Base-by-base conservation (phyloP, 305 asterid species). In the Fraxinus velutina region DNA sequence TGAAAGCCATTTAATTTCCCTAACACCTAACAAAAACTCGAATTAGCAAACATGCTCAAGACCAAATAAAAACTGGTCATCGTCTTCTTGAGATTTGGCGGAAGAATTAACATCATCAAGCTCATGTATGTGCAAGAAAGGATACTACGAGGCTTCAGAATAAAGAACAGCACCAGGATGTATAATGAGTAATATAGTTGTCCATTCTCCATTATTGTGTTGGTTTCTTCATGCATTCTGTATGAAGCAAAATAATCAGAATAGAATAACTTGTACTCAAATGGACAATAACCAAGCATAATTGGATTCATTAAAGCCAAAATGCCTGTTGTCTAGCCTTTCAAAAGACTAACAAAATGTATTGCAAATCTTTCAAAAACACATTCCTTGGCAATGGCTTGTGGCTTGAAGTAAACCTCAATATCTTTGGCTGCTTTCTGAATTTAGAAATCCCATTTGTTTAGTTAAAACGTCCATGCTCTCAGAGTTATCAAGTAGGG, bases 401-500 rank as follows among this genome's bases (percentile, higher is more conserved):
- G 57, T 47, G 57, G 57, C 79, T 79, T 34, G 6, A 22, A 62
- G 36, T 33, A 60, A 12, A 57, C 75, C 47, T 32, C 68, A 83
- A 42, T 68, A 71, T 29, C 80, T 50, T 57, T 55, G 60, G 78
- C 83, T 72, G 57, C 68, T 78, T 33, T 84, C 84, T 68, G 90
- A 89, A 84, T 83, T 83, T 17, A 89, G 83, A 84, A 57, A 85
- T 64, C 82, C 92, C 87, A 91, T 66, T 82, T 87, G 80, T 72
- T 84, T 84, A 74, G 92, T 83, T 78, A 88, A 81, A 84, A 77
- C 84, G 55, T 90, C 90, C 77, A 91, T 79, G 22, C 80, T 84
- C 27, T 84, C 82, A 21, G 85, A 83, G 68, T 73, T 55, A 47
- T 80, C 86, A 37, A 34, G 52, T 3, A 50, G 19, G 76, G 30